A percentile compares a stretch with the other conserved stretches of the same genome.
These are phyloP conservation scores for Diphasiastrum complanatum DNA, from an alignment of 83 land plant genomes.

Conservation along the genomic window DNA sequence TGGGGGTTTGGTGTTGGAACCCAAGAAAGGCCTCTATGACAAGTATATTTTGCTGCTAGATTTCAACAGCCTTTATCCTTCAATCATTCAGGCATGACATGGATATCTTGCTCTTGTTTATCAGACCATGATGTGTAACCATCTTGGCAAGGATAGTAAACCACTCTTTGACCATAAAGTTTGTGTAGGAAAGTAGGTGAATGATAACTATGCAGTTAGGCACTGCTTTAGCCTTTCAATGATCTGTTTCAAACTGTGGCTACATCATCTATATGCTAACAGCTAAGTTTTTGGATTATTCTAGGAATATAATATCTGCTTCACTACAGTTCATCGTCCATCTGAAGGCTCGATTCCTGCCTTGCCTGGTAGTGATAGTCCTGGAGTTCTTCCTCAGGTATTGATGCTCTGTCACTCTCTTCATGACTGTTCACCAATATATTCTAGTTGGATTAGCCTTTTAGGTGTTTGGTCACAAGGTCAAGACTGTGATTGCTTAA, in stretches of 20 bases:
- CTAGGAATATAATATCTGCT: constrained; percentile 97
- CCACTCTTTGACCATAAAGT: constrained; percentile 1
- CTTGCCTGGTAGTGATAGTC: constrained; percentile 54
- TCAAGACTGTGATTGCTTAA: no score
- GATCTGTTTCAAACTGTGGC: no score
- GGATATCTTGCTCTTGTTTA: not conserved
- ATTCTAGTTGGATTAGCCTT: no score
- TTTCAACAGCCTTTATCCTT: constrained; percentile 98
- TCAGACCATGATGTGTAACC: not conserved
- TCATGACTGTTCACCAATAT: not conserved
- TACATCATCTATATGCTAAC: no score
- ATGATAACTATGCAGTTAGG: no score
- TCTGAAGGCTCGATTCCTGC: constrained; percentile 55
- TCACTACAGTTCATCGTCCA: constrained; percentile 88
- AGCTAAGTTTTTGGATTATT: not conserved
- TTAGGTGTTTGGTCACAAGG: no score
- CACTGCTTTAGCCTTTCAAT: no score
- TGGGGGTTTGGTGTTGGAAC: constrained; percentile 95
- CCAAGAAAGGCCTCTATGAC: constrained; percentile 96
- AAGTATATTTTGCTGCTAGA: constrained; percentile 85
- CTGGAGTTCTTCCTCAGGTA: constrained; percentile 96
- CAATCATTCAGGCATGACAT: constrained; percentile 83
- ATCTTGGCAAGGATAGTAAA: not conserved
- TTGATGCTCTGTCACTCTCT: not conserved
- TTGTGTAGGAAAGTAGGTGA: no score